A percentile compares a stretch with the other conserved stretches of the same genome.
phyloP scores from a whole-genome alignment of 2,329 filamentous ascomycete genomes.

The Trichoderma sp. region DNA sequence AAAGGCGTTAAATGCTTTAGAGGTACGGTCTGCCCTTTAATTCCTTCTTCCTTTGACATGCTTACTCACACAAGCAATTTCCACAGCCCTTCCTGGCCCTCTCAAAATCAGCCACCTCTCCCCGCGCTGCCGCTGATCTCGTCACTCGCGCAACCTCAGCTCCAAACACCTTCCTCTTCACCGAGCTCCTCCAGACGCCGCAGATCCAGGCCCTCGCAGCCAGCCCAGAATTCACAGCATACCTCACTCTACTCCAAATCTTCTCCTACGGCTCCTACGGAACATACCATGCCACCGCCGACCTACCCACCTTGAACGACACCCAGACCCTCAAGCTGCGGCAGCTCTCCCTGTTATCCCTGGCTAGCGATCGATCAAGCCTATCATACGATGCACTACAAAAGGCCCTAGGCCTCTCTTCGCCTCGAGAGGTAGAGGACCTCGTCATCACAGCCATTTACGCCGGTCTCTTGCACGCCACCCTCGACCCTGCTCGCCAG shows the following conservation, averaged over 20 bases:
- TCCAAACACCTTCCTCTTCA: conserved; percentile 88
- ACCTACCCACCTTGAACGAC: conserved; percentile 71
- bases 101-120: conserved; percentile 81
- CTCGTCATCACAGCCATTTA: conserved; percentile 89
- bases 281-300: conserved; percentile 61
- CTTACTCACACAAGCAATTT: background rate
- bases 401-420: conserved; percentile 66
- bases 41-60: background rate
- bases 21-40: conserved; percentile 49
- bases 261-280: conserved; percentile 92
- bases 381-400: conserved; percentile 76
- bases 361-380: conserved; percentile 68
- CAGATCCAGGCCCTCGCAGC: conserved; percentile 75
- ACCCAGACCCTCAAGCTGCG: conserved; percentile 83
- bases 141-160: conserved; percentile 87
- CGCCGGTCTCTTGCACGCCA: conserved; percentile 77
- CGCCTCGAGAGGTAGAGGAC: conserved; percentile 74
- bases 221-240: conserved; percentile 60
- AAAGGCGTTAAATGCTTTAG: conserved; percentile 66
- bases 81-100: conserved; percentile 86
- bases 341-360: conserved; percentile 83
- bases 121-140: conserved; percentile 82
- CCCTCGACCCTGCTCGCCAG: conserved; percentile 77
- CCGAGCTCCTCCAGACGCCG: conserved; percentile 82
- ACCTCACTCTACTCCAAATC: conserved; percentile 77